phyloP scores from a whole-genome alignment of 176 grass and related monocot genomes.

The Cenchrus fungigraminus region DNA sequence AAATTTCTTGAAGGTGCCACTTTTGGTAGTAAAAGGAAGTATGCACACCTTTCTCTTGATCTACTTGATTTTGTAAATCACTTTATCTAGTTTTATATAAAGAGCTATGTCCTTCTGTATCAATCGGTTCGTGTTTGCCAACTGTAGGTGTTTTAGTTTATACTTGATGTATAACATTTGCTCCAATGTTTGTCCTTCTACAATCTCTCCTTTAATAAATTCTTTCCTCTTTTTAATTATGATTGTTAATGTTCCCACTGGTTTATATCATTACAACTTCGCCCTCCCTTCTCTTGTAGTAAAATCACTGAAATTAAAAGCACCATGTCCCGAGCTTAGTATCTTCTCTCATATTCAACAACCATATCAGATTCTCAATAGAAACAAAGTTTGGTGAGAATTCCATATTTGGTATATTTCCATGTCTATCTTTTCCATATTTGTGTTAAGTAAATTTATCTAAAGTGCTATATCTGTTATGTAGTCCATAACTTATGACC shows the following conservation, averaged over 20 bases:
- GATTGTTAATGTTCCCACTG: conserved; percentile 9
- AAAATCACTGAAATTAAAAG: conserved; percentile 11
- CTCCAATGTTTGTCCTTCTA: conserved; percentile 7
- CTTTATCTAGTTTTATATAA: not conserved
- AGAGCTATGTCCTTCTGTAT: conserved; percentile 18
- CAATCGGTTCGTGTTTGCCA: not conserved
- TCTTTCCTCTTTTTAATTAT: not conserved
- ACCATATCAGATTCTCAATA: conserved; percentile 1
- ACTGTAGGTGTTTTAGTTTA: conserved; percentile 4
- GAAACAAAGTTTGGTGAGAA: not conserved
- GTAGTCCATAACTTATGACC: not conserved
- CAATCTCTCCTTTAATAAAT: not conserved
- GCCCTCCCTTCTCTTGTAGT: not conserved
- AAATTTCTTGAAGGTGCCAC: not conserved
- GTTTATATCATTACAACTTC: conserved; percentile 13
- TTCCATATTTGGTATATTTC: not conserved
- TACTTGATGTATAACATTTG: conserved; percentile 28
- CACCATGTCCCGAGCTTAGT: conserved; percentile 13
- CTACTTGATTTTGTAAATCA: not conserved
- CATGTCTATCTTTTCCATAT: conserved; percentile 11
- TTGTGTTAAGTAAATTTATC: conserved; percentile 20
- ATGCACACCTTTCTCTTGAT: conserved; percentile 19
- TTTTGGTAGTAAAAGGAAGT: conserved; percentile 26
- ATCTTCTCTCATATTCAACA: conserved; percentile 1
- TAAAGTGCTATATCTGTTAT: not conserved